Base-by-base conservation (phyloP, 345 rosid species). In the Orychophragmus violaceus region DNA sequence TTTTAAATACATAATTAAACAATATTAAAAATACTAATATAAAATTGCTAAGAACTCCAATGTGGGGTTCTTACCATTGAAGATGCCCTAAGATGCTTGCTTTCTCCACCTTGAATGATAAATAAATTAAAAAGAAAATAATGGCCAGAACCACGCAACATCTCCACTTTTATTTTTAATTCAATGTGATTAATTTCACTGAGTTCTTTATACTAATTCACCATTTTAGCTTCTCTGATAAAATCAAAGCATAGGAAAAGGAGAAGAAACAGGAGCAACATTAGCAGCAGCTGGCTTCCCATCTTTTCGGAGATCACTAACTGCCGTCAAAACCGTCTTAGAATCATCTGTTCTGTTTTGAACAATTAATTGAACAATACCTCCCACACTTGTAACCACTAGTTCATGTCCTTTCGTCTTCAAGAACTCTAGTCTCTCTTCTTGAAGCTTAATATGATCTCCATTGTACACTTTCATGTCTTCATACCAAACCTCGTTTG, bases 261-360 rank as follows among this genome's bases (percentile, higher is more conserved):
- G 24, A 44, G 24, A 27, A 11, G 16, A 14, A 23, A 2, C 50
- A 18, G 24, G 12, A 29, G 19, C 21, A 49, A 3, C 7, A 36
- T 50, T 50, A 50, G 36, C 17, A 23, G 87, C 90, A 12, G 98
- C 96, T 42, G 96, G 92, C 70, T 67, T 81, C 42, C 95, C 96
- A 72, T 85, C 86, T 59, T 91, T 91, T 49, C 92, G 77, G 3
- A 87, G 95, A 67, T 91, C 96, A 49, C 90, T 78, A 5, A 89
- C 96, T 7, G 87, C 95, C 3, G 87, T 84, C 9, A 87, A 81
- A 21, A 25, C 65, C 8, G 66, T 91, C 90, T 36, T 41, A 82
- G 24, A 69, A 61, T 27, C 78, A 30, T 22, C 59, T 14, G 3
- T 2, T 11, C 8, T 66, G 7, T 36, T 74, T 41, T 87, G 96